phyloP scores from a whole-genome alignment of 202 grass and related monocot species.

The Digitaria exilis region DNA sequence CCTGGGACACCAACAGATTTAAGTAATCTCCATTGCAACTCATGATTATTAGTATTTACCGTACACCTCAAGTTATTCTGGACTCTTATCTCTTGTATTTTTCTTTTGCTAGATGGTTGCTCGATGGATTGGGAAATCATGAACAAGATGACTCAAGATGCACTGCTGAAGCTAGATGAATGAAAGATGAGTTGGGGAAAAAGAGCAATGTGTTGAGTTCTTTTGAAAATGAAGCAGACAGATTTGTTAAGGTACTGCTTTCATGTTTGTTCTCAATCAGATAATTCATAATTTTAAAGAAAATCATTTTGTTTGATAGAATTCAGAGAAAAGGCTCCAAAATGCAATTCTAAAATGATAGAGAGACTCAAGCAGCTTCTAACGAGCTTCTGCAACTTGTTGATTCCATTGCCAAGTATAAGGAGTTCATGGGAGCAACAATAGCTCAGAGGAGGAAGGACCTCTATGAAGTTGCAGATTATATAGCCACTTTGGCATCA shows the following conservation, averaged over 20 bases:
- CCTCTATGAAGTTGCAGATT: slow-evolving; percentile 50
- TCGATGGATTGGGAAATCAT: slow-evolving; percentile 52
- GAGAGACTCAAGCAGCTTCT: slow-evolving; percentile 56
- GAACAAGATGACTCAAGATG: slow-evolving; percentile 56
- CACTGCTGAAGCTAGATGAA: slow-evolving; percentile 47
- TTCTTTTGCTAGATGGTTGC: slow-evolving; percentile 44
- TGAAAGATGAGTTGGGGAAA: slow-evolving; percentile 47
- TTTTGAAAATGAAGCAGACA: slow-evolving; percentile 53
- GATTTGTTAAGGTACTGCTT: slow-evolving; percentile 60
- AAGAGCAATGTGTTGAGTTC: slow-evolving; percentile 49
- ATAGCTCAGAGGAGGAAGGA: slow-evolving; percentile 43
- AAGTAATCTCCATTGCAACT: no score
- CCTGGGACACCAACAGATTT: no score
- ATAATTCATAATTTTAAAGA: background rate
- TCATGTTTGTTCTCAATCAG: slow-evolving; percentile 1
- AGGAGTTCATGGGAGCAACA: slow-evolving; percentile 60
- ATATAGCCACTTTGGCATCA: slow-evolving; percentile 50
- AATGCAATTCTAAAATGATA: slow-evolving; percentile 35
- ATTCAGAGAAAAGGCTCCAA: slow-evolving; percentile 50
- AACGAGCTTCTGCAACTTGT: slow-evolving; percentile 54
- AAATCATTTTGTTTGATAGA: slow-evolving; percentile 41
- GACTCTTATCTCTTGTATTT: background rate
- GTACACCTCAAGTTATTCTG: no score
- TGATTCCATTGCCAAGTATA: slow-evolving; percentile 54
- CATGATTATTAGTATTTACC: no score